Percentiles rank a stretch among this genome's conserved stretches.
phyloP scores from a whole-genome alignment of 1,139 yeast genomes.

The Blastobotrys aristatus region DNA sequence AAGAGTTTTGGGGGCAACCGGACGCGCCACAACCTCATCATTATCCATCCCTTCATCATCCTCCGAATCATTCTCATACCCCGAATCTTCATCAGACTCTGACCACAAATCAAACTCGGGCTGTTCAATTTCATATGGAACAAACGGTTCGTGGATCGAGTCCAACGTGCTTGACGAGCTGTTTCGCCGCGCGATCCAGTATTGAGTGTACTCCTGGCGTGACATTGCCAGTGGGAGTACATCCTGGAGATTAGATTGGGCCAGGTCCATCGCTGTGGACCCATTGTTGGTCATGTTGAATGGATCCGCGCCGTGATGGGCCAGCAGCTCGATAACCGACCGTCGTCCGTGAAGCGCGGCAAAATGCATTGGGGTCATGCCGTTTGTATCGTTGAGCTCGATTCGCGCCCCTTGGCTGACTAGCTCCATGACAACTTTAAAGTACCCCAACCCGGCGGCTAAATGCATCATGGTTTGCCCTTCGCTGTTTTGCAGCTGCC shows the following conservation, averaged over 20 bases:
- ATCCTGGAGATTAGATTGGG: conserved; percentile 52
- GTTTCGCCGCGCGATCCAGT: conserved; percentile 17
- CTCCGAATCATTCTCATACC: conserved; percentile 35
- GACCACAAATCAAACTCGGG: conserved; percentile 8
- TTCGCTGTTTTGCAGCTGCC: conserved; percentile 73
- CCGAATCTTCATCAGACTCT: conserved; percentile 24
- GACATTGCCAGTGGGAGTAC: conserved; percentile 27
- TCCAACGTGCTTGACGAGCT: conserved; percentile 23
- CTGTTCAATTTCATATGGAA: not conserved
- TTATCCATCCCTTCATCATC: conserved; percentile 12
- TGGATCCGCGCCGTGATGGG: conserved; percentile 53
- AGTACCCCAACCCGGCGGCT: conserved; percentile 71
- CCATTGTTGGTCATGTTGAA: conserved; percentile 54
- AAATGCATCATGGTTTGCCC: conserved; percentile 88
- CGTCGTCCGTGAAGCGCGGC: conserved; percentile 75
- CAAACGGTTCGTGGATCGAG: conserved; percentile 12
- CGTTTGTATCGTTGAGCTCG: conserved; percentile 71
- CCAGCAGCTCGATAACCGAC: conserved; percentile 51
- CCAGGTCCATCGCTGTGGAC: conserved; percentile 41
- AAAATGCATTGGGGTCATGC: conserved; percentile 80
- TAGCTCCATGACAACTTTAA: conserved; percentile 55
- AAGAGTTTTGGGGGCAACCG: not conserved
- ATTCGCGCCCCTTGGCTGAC: conserved; percentile 75
- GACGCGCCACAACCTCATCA: conserved; percentile 1
- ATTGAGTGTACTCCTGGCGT: conserved; percentile 26